Conservation (phyloP, 2,329 filamentous ascomycete genomes). For the Neurospora sp. region DNA sequence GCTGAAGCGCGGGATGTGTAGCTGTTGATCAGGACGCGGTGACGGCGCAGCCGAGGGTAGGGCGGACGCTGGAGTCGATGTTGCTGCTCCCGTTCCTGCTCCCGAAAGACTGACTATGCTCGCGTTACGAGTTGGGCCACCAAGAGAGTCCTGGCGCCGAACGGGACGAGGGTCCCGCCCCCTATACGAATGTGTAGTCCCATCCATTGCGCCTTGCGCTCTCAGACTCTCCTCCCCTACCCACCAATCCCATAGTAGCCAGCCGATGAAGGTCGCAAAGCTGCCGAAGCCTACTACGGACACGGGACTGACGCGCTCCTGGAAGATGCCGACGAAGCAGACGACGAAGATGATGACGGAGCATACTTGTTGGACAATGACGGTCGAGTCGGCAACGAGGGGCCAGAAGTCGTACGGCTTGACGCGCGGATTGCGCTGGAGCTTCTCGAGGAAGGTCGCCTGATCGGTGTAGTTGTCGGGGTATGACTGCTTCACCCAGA, state of each 20-base stretch:
- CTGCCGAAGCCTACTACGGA: conserved; percentile 80
- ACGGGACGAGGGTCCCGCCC: background rate
- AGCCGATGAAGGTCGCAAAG: conserved; percentile 72
- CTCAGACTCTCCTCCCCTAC: conserved; percentile 50
- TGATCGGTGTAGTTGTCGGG: conserved; percentile 99
- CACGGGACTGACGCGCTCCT: conserved; percentile 80
- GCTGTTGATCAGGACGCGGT: conserved; percentile 8
- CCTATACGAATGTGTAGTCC: background rate
- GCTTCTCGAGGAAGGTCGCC: conserved; percentile 88
- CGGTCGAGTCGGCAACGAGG: conserved; percentile 84
- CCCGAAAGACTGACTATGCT: background rate
- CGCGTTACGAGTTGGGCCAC: background rate
- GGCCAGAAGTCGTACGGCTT: conserved; percentile 98
- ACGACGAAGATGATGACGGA: conserved; percentile 91
- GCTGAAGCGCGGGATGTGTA: conserved; percentile 19
- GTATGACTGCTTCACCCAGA: conserved; percentile 97
- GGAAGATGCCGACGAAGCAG: conserved; percentile 83
- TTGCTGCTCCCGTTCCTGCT: background rate
- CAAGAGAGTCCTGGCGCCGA: background rate
- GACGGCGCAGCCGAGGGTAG: background rate
- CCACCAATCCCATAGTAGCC: conserved; percentile 90
- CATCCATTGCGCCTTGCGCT: conserved; percentile 9
- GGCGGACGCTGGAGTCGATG: background rate
- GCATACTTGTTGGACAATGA: conserved; percentile 94
- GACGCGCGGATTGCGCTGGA: conserved; percentile 87